Conservation (phyloP, 1,284 basidiomycete species). For the Pascua sp. region DNA sequence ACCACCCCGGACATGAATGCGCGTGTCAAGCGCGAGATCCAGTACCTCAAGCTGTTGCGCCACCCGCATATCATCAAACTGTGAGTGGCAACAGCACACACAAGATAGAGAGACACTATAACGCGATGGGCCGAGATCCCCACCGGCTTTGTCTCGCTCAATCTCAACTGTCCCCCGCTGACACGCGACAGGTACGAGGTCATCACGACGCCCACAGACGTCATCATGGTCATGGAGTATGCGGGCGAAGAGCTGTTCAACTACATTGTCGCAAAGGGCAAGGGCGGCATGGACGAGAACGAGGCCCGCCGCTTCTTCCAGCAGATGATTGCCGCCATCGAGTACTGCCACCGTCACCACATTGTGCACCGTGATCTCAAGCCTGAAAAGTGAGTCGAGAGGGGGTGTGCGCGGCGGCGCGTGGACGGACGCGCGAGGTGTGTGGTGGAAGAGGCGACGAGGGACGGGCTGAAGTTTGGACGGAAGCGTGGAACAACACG, state of each 20-base stretch:
- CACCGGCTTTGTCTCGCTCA: too few relatives aligned
- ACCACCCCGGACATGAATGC: slow-evolving; percentile 85
- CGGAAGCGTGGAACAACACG: too few relatives aligned
- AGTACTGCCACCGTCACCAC: slow-evolving; percentile 89
- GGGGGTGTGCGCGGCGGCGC: neutral
- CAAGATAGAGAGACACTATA: neutral
- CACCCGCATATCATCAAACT: slow-evolving; percentile 96
- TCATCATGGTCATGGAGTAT: slow-evolving; percentile 93
- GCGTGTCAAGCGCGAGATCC: slow-evolving; percentile 89
- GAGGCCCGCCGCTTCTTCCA: slow-evolving; percentile 89
- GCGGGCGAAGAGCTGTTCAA: slow-evolving; percentile 92
- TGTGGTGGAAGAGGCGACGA: neutral
- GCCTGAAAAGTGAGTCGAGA: slow-evolving; percentile 68
- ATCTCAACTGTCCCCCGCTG: neutral
- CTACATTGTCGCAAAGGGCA: slow-evolving; percentile 83
- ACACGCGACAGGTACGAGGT: slow-evolving; percentile 73
- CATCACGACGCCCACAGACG: slow-evolving; percentile 85
- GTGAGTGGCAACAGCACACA: slow-evolving; percentile 53
- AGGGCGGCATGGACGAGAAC: slow-evolving; percentile 66
- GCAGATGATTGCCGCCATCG: slow-evolving; percentile 91
- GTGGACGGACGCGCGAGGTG: neutral
- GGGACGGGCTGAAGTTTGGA: too few relatives aligned
- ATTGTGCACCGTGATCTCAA: slow-evolving; percentile 95
- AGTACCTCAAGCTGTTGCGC: slow-evolving; percentile 84
- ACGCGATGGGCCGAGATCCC: neutral